Evolutionary conservation across 225 moss, liverwort and hornwort species (phyloP).

Genomic region (Takakia lepidozioides): DNA sequence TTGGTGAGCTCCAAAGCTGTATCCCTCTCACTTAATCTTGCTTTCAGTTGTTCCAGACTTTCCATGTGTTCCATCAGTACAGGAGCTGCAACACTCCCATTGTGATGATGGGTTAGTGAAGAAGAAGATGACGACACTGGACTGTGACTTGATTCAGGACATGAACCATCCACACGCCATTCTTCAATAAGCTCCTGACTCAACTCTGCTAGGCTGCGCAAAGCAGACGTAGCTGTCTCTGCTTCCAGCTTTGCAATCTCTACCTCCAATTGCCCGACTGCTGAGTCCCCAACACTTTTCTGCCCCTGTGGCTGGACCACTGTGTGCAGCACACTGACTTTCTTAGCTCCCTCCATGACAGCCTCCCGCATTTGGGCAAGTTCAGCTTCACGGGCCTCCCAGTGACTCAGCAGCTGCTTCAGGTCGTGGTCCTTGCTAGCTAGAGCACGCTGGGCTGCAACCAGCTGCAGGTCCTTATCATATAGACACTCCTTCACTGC

Average conservation of each 20-base stretch:
- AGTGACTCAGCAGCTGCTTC: constrained; percentile 17
- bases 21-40: constrained; percentile 22
- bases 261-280: constrained; percentile 18
- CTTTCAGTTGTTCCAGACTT: constrained; percentile 12
- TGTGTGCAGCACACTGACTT: constrained; percentile 7
- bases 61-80: not conserved
- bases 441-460: constrained; percentile 16
- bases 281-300: not conserved
- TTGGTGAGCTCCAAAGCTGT: constrained; percentile 26
- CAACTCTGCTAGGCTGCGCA: constrained; percentile 30
- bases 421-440: constrained; percentile 31
- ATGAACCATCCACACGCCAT: too few species aligned
- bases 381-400: constrained; percentile 34
- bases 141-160: not conserved
- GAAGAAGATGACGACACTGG: not conserved
- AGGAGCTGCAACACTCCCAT: not conserved
- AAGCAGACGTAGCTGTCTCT: constrained; percentile 19
- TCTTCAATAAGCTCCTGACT: constrained; percentile 16
- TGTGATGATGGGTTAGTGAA: not conserved
- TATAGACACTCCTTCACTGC: constrained; percentile 30
- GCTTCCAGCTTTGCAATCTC: constrained; percentile 34
- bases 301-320: not conserved
- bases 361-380: constrained; percentile 17
- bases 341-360: constrained; percentile 18
- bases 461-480: constrained; percentile 24